Evolutionary conservation across 768 basidiomycete genomes (phyloP).

Genomic region (Krasilnikovozyma curviuscula): DNA sequence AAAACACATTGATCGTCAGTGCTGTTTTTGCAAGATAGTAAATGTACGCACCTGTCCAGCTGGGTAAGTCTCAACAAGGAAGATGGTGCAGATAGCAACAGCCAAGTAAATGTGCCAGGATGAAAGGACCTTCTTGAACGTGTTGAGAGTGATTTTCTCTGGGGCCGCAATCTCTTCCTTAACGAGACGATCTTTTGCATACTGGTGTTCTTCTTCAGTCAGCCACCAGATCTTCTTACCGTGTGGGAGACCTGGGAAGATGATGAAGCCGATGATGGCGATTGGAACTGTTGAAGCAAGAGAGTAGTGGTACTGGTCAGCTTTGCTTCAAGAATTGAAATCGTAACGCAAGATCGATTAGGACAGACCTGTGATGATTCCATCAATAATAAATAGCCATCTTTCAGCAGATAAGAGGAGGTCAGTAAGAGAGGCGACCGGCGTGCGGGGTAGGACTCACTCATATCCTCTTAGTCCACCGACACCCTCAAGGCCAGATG

Average conservation of each 20-base stretch:
- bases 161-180: constrained; percentile 1
- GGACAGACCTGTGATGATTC: too few relatives aligned
- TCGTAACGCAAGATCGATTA: too few relatives aligned
- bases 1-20: not conserved
- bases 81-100: not conserved
- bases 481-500: too few relatives aligned
- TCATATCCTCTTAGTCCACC: too few relatives aligned
- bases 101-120: not conserved
- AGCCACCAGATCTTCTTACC: constrained; percentile 6
- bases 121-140: not conserved
- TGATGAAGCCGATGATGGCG: constrained; percentile 1
- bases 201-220: not conserved
- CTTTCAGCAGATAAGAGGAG: too few relatives aligned
- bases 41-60: not conserved
- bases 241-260: constrained; percentile 6
- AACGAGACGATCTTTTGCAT: not conserved
- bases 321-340: too few relatives aligned
- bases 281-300: not conserved
- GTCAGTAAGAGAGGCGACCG: too few relatives aligned
- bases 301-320: too few relatives aligned
- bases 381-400: constrained; percentile 2
- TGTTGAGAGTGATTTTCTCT: constrained; percentile 6
- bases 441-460: too few relatives aligned
- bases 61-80: constrained; percentile 8
- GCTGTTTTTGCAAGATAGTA: too few relatives aligned